Base-by-base conservation (phyloP, 441 rosid genomes). In the Biscutella laevigata region DNA sequence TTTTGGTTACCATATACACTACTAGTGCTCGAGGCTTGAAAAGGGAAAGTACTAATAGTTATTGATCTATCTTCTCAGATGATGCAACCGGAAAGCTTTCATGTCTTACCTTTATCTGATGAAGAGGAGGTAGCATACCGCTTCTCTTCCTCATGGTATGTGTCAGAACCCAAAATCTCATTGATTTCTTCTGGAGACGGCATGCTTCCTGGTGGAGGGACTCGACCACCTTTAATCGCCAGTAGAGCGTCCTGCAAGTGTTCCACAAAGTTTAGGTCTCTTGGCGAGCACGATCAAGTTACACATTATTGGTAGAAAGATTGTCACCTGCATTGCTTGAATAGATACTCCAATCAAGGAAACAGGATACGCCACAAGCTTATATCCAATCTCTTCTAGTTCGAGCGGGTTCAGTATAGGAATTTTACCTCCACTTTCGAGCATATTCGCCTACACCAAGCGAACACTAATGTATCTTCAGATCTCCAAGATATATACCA, bases 141-240 rank as follows among this genome's bases (percentile, higher is more conserved):
- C 64, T 77, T 80, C 63, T 79, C 88, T 75, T 91, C 98, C 69
- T 88, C 91, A 44, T 75, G 80, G 73, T 85, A 88, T 33, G 68
- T 12, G 3, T 81, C 79, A 68, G 78, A 81, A 52, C 98, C 96
- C 59, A 88, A 67, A 39, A 76, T 74, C 56, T 83, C 86, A 66
- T 85, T 68, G 15, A 91, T 81, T 71, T 87, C 96, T 51, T 79
- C 77, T 48, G 88, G 82, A 41, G 95, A 62, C 6, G 87, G 83
- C 87, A 88, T 82, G 80, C 86, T 91, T 75, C 91, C 95, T 15
- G 96, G 98, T 37, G 94, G 77, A 53, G 95, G 96, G 35, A 91
- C 73, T 35, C 94, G 79, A 8, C 98, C 96, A 62, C 98, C 81
- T 66, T 79, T 88, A 35, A 91, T 80, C 38, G 94, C 95, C 50